Evolutionary conservation across 352 stramenopile genomes (phyloP).

Genomic region (Globisporangium megalacanthum): DNA sequence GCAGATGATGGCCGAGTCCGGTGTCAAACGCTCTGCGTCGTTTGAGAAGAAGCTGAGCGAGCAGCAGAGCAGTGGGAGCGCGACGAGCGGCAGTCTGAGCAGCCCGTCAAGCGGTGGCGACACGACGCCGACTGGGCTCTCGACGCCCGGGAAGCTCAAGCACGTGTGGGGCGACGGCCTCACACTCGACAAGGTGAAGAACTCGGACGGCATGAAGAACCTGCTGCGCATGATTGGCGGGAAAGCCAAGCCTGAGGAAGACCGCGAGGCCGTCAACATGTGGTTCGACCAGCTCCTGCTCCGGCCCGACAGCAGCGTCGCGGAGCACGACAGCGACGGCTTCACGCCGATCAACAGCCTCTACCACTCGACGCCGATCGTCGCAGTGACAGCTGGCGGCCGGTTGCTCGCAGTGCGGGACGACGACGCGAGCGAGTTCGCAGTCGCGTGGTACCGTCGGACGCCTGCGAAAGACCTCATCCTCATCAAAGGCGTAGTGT

Average conservation of each 20-base stretch:
- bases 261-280: constrained; percentile 41
- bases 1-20: constrained; percentile 27
- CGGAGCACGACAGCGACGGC: constrained; percentile 1
- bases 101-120: constrained; percentile 16
- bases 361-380: constrained; percentile 44
- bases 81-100: constrained; percentile 2
- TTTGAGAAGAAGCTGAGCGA: constrained; percentile 38
- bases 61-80: constrained; percentile 11
- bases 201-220: constrained; percentile 67
- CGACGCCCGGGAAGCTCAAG: constrained; percentile 26
- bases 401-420: constrained; percentile 50
- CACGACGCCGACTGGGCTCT: constrained; percentile 18
- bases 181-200: constrained; percentile 55
- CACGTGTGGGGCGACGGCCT: constrained; percentile 31
- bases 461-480: constrained; percentile 45
- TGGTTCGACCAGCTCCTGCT: constrained; percentile 61
- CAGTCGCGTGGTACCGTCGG: constrained; percentile 66
- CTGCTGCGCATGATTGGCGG: constrained; percentile 68
- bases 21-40: constrained; percentile 42
- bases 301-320: constrained; percentile 28
- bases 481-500: constrained; percentile 53
- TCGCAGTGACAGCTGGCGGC: constrained; percentile 42
- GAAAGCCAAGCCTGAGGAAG: constrained; percentile 51
- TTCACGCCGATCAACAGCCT: constrained; percentile 15
- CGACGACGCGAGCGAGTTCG: constrained; percentile 59